Evolutionary conservation across 208 protist genomes (phyloP), one percentile per base, ranked within the genome.

Genomic region (Angomonas ambiguus): DNA sequence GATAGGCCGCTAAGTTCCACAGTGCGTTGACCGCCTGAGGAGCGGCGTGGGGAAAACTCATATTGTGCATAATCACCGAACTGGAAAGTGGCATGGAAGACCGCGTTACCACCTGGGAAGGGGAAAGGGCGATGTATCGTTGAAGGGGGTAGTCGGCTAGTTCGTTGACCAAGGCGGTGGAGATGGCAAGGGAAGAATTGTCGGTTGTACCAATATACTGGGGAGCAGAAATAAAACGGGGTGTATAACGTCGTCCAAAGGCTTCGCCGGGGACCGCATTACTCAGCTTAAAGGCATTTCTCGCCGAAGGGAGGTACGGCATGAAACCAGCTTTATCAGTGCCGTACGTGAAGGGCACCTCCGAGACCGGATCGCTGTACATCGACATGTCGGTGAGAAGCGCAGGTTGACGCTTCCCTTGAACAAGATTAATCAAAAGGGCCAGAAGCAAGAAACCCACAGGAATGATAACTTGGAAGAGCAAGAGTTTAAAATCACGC

Each of bases 381-480:
- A 90, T 77, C 45, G 72, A 79, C 61, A 79, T 81, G 66, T 93
- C 85, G 18, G 93, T 80, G 51, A 66, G 63, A 51, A 93, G 55
- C 27, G 63, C 18, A 18, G 79, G 84, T 71, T 92, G 82, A 3
- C 22, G 67, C 30, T 77, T 77, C 28, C 80, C 77, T 6, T 77
- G 79, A 0, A 92, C 62, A 1, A 88, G 65, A 53, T 78, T 79
- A 64, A 93, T 76, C 16, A 93, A 67, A 61, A 95, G 71, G 62
- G 90, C 78, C 68, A 95, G 30, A 51, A 79, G 51, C 59, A 93
- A 69, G 41, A 93, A 92, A 13, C 81, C 63, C 20, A 93, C 66
- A 13, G 90, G 90, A 27, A 95, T 58, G 25, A 92, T 51, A 30
- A 95, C 73, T 71, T 93, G 85, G 65, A 91, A 92, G 31, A 87